These are phyloP conservation scores for Astragalus glycyphyllos DNA, from an alignment of 306 rosid species.

Conservation along the genomic window DNA sequence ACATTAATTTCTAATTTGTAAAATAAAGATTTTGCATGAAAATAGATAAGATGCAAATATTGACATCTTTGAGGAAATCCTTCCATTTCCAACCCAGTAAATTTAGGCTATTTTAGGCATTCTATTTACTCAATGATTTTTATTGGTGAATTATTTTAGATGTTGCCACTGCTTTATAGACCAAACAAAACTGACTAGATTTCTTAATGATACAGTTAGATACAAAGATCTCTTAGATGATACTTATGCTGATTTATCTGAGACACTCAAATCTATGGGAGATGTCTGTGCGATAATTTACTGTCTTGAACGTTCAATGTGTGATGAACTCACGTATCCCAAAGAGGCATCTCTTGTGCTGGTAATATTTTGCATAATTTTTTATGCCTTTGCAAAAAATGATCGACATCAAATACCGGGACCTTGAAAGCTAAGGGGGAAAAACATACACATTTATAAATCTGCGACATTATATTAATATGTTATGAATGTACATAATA, in stretches of 20 bases:
- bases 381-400: conserved; percentile 15
- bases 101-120: conserved; percentile 22
- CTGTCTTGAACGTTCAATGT: conserved; percentile 92
- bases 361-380: conserved; percentile 56
- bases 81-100: conserved; percentile 7
- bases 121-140: conserved; percentile 20
- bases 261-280: conserved; percentile 74
- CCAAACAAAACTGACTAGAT: conserved; percentile 32
- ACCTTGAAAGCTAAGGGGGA: neutral
- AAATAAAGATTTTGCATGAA: conserved; percentile 17
- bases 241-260: conserved; percentile 67
- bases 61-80: conserved; percentile 14
- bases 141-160: conserved; percentile 33
- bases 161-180: conserved; percentile 14
- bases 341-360: conserved; percentile 81
- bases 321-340: conserved; percentile 82
- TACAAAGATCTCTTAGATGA: no score
- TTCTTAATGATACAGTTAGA: conserved; percentile 53
- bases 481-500: no score
- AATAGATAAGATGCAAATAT: conserved; percentile 7
- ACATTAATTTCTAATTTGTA: neutral
- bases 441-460: neutral
- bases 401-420: conserved; percentile 23
- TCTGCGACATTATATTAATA: neutral
- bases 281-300: conserved; percentile 84